phyloP scores from a whole-genome alignment of 768 basidiomycete genomes.

The Tricholoma flavovirens region DNA sequence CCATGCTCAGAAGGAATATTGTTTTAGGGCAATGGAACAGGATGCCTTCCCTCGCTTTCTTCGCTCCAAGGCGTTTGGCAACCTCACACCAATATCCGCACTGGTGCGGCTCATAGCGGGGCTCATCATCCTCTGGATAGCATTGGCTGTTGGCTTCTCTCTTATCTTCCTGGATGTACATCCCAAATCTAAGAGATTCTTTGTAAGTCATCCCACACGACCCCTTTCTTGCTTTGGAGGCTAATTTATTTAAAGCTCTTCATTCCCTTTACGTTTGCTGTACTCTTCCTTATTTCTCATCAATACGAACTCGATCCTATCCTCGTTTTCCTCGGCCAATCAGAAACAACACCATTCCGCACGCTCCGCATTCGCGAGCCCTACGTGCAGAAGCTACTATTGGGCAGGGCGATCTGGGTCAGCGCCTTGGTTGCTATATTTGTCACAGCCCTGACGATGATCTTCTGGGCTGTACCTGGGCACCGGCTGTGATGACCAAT shows the following conservation, averaged over 20 bases:
- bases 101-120: slow-evolving; percentile 83
- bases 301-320: slow-evolving; percentile 97
- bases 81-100: slow-evolving; percentile 87
- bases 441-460: slow-evolving; percentile 74
- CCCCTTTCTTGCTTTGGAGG: slow-evolving; percentile 1
- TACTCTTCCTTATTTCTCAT: slow-evolving; percentile 89
- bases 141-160: slow-evolving; percentile 83
- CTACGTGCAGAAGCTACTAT: slow-evolving; percentile 86
- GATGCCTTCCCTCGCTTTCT: slow-evolving; percentile 93
- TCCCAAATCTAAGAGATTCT: slow-evolving; percentile 89
- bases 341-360: slow-evolving; percentile 96
- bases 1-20: slow-evolving; percentile 95
- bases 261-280: slow-evolving; percentile 85
- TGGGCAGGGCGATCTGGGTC: slow-evolving; percentile 92
- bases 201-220: slow-evolving; percentile 56
- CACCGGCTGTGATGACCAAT: slow-evolving; percentile 58
- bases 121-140: slow-evolving; percentile 88
- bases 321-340: slow-evolving; percentile 88
- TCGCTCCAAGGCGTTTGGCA: slow-evolving; percentile 96
- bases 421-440: slow-evolving; percentile 70
- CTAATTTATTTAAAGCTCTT: slow-evolving; percentile 60
- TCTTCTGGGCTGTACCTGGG: slow-evolving; percentile 96
- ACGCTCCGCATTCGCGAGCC: slow-evolving; percentile 89
- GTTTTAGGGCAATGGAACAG: slow-evolving; percentile 94
- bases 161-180: slow-evolving; percentile 91